Base-by-base conservation (phyloP, 2,329 filamentous ascomycete genomes). In the Aspergillus quadricinctus region DNA sequence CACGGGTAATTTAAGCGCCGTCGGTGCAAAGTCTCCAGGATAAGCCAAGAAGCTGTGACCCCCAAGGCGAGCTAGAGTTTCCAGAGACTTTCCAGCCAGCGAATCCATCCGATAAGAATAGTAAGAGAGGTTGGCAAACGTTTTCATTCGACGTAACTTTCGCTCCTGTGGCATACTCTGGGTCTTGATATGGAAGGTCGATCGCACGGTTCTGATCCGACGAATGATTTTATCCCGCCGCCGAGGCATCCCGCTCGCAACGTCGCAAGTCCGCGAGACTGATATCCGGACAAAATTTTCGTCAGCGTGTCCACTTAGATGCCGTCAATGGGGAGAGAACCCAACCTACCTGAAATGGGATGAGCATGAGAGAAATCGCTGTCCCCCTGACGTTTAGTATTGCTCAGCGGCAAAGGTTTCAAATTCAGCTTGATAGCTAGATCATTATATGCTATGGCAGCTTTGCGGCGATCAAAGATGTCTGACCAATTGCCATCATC, bases 41-140 rank as follows among this genome's bases (percentile, higher is more conserved):
- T 77, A 64, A 6, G 62, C 66, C 21, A 79, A 60, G 54, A 71
- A 67, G 56, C 72, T 72, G 54, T 76, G 65, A 6, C 77, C 77
- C 49, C 77, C 77, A 25, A 79, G 67, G 11, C 74, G 73, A 48
- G 74, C 67, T 21, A 79, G 64, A n/a, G 66, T 70, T 51, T 78
- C 75, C 17, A 79, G 46, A 11, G 66, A 61, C 49, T 62, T 73
- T n/a, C 71, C 73, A 48, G 61, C 68, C 52, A 78, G 57, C 10
- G 70, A 69, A 45, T 66, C 66, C 63, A 75, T 70, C 6, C 64
- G 62, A 48, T 60, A 57, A 10, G 63, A 57, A 25, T 66, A 68
- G 54, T 55, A 58, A 6, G 65, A 54, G 8, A 77, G 55, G 45
- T 64, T 69, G 5, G 69, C 69, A 52, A 77, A 69, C 17, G 75